Evolutionary conservation across 805 yeast species (phyloP).

Genomic region (Candida germanica): DNA sequence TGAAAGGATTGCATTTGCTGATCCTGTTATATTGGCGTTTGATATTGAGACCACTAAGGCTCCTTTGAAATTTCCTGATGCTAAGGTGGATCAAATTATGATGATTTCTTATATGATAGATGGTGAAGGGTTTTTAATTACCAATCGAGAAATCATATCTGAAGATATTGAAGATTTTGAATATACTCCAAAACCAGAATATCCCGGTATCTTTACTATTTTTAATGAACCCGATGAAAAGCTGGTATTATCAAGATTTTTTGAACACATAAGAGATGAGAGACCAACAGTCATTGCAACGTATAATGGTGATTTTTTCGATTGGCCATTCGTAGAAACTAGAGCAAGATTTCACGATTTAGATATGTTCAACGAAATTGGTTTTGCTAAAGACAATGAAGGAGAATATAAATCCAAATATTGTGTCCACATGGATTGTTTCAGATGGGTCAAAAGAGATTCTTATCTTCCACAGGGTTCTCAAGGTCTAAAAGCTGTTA

Average conservation of each 20-base stretch:
- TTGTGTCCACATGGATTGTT: constrained; percentile 97
- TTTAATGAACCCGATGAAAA: constrained; percentile 88
- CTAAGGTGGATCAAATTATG: constrained; percentile 88
- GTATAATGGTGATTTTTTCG: constrained; percentile 97
- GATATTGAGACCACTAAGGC: constrained; percentile 98
- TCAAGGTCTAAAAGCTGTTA: constrained; percentile 96
- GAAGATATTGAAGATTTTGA: constrained; percentile 96
- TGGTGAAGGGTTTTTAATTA: constrained; percentile 91
- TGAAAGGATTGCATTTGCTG: constrained; percentile 89
- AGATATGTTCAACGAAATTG: constrained; percentile 89
- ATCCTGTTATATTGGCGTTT: constrained; percentile 93
- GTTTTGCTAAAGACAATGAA: constrained; percentile 83
- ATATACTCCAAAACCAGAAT: constrained; percentile 96
- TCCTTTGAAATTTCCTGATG: constrained; percentile 93
- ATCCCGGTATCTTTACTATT: constrained; percentile 83
- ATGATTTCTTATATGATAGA: constrained; percentile 99
- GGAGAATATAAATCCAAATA: constrained; percentile 91
- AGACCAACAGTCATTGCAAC: constrained; percentile 97
- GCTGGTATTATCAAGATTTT: constrained; percentile 69
- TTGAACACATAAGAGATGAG: constrained; percentile 84
- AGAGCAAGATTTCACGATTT: constrained; percentile 81
- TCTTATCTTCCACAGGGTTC: constrained; percentile 97
- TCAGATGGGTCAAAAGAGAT: constrained; percentile 96
- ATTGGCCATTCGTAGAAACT: constrained; percentile 97
- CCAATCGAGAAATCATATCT: constrained; percentile 90